Evolutionary conservation across 768 basidiomycete species (phyloP), one percentile per base, ranked within the genome.

Genomic region (Mycena crocata): DNA sequence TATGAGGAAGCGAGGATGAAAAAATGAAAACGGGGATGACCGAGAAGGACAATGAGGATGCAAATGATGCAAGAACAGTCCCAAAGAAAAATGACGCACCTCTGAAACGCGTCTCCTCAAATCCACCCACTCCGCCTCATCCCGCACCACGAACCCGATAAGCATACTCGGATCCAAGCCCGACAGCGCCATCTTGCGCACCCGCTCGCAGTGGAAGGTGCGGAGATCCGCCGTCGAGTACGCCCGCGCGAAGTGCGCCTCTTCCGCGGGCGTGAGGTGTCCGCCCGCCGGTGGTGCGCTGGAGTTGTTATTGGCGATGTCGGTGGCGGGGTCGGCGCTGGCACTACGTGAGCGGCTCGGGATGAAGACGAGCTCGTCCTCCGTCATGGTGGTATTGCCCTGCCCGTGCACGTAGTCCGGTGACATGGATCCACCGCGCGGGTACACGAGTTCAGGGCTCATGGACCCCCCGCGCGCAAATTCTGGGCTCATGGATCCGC

Each of bases 151-250:
- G 75, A 99, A 98, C 13, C 96, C 96, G 64, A 99, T 86, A 5
- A 99, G 82, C 97, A 99, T 98, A 71, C 95, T 97, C 31, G 97
- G 97, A 76, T 98, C 97, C 59, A 99, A 17, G 81, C 39, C 92
- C 92, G 44, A 89, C 46, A 98, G 79, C 2, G 92, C 92, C 93
- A 98, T 96, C 88, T 96, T 98, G 75, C 94, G 85, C 46, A 99
- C 92, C 17, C 91, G 88, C 26, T 98, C 97, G 77, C 95, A 96
- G 79, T 98, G 97, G 84, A 95, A 99, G 21, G 94, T 97, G 73
- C 86, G 87, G 42, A 98, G 80, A 74, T 96, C 93, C 10, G 83
- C 69, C 5, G 86, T 79, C 2, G 86, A 79, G 77, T 98, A 99
- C 19, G 95, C 91, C 0, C 83, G 85, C 30, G 86, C 87, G 62